These are phyloP conservation scores for Tylopilus sp. DNA, from an alignment of 768 basidiomycete genomes.

Conservation along the genomic window DNA sequence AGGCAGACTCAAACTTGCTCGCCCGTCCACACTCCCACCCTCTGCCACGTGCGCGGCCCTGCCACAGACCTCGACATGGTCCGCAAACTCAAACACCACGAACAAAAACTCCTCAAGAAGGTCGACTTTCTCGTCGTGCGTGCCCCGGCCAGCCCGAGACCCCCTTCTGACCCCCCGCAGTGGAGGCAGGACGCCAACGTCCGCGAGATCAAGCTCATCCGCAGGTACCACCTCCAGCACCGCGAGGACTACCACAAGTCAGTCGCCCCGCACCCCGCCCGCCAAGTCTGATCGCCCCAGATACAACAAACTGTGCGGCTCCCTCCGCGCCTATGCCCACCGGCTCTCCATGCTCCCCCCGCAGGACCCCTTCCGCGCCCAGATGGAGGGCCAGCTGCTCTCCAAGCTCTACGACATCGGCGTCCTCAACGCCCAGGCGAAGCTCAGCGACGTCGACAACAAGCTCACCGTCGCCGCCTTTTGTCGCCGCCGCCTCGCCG, in stretches of 20 bases:
- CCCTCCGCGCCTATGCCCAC: slow-evolving; percentile 81
- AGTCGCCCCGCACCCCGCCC: neutral
- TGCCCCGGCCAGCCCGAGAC: slow-evolving; percentile 5
- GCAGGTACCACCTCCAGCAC: slow-evolving; percentile 93
- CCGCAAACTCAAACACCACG: slow-evolving; percentile 93
- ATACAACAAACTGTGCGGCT: slow-evolving; percentile 95
- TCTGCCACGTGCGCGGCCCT: slow-evolving; percentile 29
- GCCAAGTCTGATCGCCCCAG: slow-evolving; percentile 32
- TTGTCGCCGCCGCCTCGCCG: slow-evolving; percentile 87
- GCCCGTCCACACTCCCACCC: slow-evolving; percentile 24
- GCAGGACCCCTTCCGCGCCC: slow-evolving; percentile 81
- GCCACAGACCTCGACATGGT: slow-evolving; percentile 54
- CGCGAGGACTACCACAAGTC: slow-evolving; percentile 93
- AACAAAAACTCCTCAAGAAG: slow-evolving; percentile 91
- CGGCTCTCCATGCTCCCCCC: slow-evolving; percentile 82
- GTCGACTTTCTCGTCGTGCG: slow-evolving; percentile 93
- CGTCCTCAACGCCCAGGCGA: slow-evolving; percentile 79
- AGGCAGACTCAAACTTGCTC: slow-evolving; percentile 27
- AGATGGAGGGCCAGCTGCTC: slow-evolving; percentile 83
- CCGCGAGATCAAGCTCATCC: slow-evolving; percentile 91
- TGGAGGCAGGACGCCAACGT: slow-evolving; percentile 95
- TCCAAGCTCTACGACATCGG: slow-evolving; percentile 98
- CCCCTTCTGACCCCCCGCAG: slow-evolving; percentile 37
- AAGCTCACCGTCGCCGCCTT: slow-evolving; percentile 95
- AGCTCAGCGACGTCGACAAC: slow-evolving; percentile 90